Percentiles rank a stretch among this genome's conserved stretches.
These are phyloP conservation scores for Wickerhamiella shivajii DNA, from an alignment of 805 yeast genomes.

Conservation along the genomic window DNA sequence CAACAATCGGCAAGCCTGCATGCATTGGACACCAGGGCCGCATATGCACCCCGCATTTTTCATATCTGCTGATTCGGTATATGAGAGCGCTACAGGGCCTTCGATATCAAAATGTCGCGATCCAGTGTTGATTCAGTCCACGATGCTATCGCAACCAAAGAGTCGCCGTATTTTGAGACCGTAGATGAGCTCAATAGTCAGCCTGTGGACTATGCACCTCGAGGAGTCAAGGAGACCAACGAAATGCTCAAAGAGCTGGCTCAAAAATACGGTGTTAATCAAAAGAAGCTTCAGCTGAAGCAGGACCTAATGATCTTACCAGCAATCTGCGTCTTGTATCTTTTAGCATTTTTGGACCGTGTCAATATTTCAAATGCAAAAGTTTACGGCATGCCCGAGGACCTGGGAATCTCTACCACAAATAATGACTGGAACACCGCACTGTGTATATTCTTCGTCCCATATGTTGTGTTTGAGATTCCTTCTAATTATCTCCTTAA, in stretches of 20 bases:
- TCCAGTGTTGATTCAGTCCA: too few species aligned
- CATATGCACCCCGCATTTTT: too few species aligned
- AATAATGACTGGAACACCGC: conserved; percentile 52
- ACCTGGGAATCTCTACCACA: conserved; percentile 26
- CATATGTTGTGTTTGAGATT: conserved; percentile 49
- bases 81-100: too few species aligned
- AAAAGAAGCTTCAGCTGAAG: conserved; percentile 43
- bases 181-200: too few species aligned
- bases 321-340: conserved; percentile 59
- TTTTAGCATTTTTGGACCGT: conserved; percentile 65
- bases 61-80: too few species aligned
- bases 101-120: too few species aligned
- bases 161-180: too few species aligned
- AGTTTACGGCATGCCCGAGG: conserved; percentile 49
- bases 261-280: conserved; percentile 35
- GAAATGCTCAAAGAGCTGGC: conserved; percentile 26
- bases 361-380: conserved; percentile 74
- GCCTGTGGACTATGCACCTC: too few species aligned
- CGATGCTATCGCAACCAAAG: too few species aligned
- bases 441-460: conserved; percentile 56
- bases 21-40: too few species aligned
- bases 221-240: too few species aligned
- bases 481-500: conserved; percentile 50
- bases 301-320: conserved; percentile 59
- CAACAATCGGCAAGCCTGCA: too few species aligned